Evolutionary conservation across 805 yeast species (phyloP).

Genomic region (Suhomyces tanzawaensis): DNA sequence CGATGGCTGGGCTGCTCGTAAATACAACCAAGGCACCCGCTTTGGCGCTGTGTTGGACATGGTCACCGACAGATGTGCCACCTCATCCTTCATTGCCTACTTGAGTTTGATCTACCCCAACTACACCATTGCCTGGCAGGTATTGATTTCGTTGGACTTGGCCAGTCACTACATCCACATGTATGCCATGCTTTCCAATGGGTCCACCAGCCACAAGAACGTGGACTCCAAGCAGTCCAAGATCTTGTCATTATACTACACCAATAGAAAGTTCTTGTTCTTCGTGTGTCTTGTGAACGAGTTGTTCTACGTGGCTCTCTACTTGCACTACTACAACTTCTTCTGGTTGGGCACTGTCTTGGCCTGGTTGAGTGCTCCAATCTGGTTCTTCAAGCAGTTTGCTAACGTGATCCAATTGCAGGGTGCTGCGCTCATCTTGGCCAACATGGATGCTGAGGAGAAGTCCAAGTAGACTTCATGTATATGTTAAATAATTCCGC

Average conservation of each 20-base stretch:
- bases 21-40: constrained; percentile 80
- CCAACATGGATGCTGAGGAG: constrained; percentile 68
- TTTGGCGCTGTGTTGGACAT: constrained; percentile 97
- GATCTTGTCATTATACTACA: constrained; percentile 81
- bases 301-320: constrained; percentile 84
- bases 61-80: constrained; percentile 98
- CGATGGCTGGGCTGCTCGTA: constrained; percentile 94
- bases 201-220: constrained; percentile 79
- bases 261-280: constrained; percentile 79
- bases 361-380: constrained; percentile 66
- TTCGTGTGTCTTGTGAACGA: constrained; percentile 92
- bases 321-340: constrained; percentile 65
- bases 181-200: constrained; percentile 86
- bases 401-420: constrained; percentile 86
- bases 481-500: background rate
- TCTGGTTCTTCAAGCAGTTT: constrained; percentile 87
- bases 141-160: constrained; percentile 77
- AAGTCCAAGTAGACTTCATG: constrained; percentile 24
- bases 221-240: constrained; percentile 68
- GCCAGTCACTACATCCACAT: constrained; percentile 98
- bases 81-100: constrained; percentile 87
- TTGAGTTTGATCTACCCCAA: constrained; percentile 76
- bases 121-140: constrained; percentile 71
- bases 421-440: constrained; percentile 80
- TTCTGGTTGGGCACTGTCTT: constrained; percentile 61